phyloP scores from a whole-genome alignment of 495 filamentous ascomycete species.

The Polyplosphaeria fusca region DNA sequence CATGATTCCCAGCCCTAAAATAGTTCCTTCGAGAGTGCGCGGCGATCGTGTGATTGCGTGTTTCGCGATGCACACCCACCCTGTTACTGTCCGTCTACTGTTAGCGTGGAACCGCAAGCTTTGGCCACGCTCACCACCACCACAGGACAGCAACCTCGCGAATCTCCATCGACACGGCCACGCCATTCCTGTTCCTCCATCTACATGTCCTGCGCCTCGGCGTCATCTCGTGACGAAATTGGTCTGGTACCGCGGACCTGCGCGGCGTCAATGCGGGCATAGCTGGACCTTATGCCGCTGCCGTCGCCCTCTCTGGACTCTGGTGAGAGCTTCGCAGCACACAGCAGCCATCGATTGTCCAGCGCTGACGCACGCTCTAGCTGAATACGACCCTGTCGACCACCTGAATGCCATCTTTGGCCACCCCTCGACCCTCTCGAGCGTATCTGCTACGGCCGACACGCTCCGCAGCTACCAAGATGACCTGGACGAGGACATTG shows the following conservation, averaged over 20 bases:
- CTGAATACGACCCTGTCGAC: constrained; percentile 88
- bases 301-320: constrained; percentile 38
- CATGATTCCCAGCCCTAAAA: no score
- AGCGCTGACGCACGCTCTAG: constrained; percentile 47
- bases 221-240: constrained; percentile 6
- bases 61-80: no score
- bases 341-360: background rate
- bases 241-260: constrained; percentile 14
- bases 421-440: constrained; percentile 80
- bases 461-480: constrained; percentile 74
- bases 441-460: constrained; percentile 66
- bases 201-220: background rate
- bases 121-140: no score
- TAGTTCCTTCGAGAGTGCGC: no score
- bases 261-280: constrained; percentile 26
- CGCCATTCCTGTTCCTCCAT: background rate
- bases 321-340: constrained; percentile 32
- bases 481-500: constrained; percentile 80
- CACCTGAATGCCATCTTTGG: constrained; percentile 95
- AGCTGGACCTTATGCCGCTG: constrained; percentile 35
- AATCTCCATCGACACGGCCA: no score
- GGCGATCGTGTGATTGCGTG: no score
- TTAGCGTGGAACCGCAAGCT: no score
- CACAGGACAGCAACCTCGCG: no score
- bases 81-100: no score